Base-by-base conservation (phyloP, 805 yeast species). In the Pichia heedii region DNA sequence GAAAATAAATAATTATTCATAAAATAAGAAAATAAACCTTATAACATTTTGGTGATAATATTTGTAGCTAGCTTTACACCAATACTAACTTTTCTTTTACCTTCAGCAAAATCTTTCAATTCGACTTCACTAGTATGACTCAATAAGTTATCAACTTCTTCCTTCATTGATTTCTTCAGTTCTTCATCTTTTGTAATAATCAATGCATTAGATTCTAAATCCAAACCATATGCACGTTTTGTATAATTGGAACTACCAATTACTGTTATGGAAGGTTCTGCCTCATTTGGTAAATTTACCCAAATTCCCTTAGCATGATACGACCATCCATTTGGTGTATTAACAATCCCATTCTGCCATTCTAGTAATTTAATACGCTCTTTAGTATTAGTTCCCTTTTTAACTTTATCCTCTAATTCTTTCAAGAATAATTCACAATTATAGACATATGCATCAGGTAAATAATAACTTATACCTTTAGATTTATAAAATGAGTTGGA, bases 271-370 rank as follows among this genome's bases (percentile, higher is more conserved):
- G 81, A 71, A 2, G 97, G 96, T 12, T 58, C 55, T 0, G 53
- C 49, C 37, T 77, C 82, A 2, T 64, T 69, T 0, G 87, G 83
- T 12, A 69, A 67, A 9, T 76, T 69, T 0, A 85, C 64, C 97
- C 97, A 93, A 5, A 90, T 66, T 1, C 98, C 98, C 58, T 93
- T 93, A 13, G 98, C 97, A 58, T 93, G 98, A 61, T 93, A 93
- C 0, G 97, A 85, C 97, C 98, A 90, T 1, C 98, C 98, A 24
- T 69, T 73, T 0, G 79, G 74, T 8, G 83, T 74, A 56, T 87
- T 86, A 3, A 87, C 95, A 3, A 78, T 67, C 1, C 98, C 98
- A 39, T 75, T 77, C 55, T 76, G 73, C 98, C 98, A 93, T 61
- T 90, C 97, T 44, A 70, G 70, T 32, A 93, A 65, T 18, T 65